phyloP scores from a whole-genome alignment of 305 asterid species.

The Vinca major region DNA sequence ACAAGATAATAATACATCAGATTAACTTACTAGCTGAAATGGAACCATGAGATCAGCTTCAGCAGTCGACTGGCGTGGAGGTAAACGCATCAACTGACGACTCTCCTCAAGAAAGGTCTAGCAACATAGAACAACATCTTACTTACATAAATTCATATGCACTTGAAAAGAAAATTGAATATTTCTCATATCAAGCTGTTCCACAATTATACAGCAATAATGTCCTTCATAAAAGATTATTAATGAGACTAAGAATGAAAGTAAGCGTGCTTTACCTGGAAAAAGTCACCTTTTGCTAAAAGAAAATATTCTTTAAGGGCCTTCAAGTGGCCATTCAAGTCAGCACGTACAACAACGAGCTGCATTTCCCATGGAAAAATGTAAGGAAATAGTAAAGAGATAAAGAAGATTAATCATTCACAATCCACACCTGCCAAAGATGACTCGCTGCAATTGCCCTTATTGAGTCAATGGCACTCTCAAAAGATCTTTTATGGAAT shows the following conservation, averaged over 20 bases:
- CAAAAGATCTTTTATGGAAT: slow-evolving; percentile 91
- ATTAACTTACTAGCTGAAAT: slow-evolving; percentile 69
- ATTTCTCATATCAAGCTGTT: not conserved
- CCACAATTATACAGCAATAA: not conserved
- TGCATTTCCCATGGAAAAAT: slow-evolving; percentile 33
- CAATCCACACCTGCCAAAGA: slow-evolving; percentile 87
- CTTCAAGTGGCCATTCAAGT: slow-evolving; percentile 93
- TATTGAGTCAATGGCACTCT: slow-evolving; percentile 67
- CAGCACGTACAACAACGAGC: slow-evolving; percentile 98
- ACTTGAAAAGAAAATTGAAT: not conserved
- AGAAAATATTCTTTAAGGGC: slow-evolving; percentile 99
- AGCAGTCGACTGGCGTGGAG: slow-evolving; percentile 97
- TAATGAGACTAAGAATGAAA: not conserved
- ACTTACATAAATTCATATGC: not conserved
- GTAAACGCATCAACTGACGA: slow-evolving; percentile 90
- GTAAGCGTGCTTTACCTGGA: slow-evolving; percentile 55
- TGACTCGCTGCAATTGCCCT: slow-evolving; percentile 93
- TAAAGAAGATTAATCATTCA: slow-evolving; percentile 16
- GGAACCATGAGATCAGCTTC: slow-evolving; percentile 99
- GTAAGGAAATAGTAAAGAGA: slow-evolving; percentile 19
- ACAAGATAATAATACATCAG: not conserved
- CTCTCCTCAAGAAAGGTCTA: slow-evolving; percentile 99
- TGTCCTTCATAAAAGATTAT: not conserved
- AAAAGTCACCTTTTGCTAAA: slow-evolving; percentile 93
- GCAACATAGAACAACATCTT: slow-evolving; percentile 15